A percentile compares a stretch with the other conserved stretches of the same genome.
phyloP scores from a whole-genome alignment of 2,329 filamentous ascomycete species.

The Bipolaris victoriae region DNA sequence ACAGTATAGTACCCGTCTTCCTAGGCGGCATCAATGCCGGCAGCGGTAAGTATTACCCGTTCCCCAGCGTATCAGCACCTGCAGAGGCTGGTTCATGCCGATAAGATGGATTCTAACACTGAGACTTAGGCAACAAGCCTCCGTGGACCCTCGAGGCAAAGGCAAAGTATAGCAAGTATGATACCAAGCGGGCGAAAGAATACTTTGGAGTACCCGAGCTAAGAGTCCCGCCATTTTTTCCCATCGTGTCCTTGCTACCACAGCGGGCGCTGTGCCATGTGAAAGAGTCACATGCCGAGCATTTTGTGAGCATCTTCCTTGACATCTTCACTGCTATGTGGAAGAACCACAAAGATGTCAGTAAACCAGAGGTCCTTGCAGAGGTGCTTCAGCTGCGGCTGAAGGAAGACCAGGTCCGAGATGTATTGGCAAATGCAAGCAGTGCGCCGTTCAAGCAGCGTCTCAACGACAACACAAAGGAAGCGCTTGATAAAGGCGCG shows the following conservation, averaged over 20 bases:
- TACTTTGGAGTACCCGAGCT: slow-evolving; percentile 58
- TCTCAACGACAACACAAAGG: slow-evolving; percentile 65
- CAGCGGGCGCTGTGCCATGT: slow-evolving; percentile 71
- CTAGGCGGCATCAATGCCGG: slow-evolving; percentile 58
- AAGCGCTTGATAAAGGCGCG: slow-evolving; percentile 68
- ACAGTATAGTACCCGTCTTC: slow-evolving; percentile 73
- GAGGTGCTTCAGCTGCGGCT: slow-evolving; percentile 57
- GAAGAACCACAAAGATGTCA: slow-evolving; percentile 65
- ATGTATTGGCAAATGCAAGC: slow-evolving; percentile 61
- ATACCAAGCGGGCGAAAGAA: slow-evolving; percentile 56
- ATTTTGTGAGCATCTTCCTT: slow-evolving; percentile 60
- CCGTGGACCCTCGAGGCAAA: slow-evolving; percentile 76
- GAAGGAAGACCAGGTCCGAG: slow-evolving; percentile 57
- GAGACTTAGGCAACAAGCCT: slow-evolving; percentile 68
- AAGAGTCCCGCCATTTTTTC: slow-evolving; percentile 58
- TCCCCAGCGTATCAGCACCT: neutral
- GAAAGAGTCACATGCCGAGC: slow-evolving; percentile 61
- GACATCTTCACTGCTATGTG: slow-evolving; percentile 68
- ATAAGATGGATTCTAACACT: slow-evolving; percentile 10
- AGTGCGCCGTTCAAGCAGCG: slow-evolving; percentile 59
- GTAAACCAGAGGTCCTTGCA: slow-evolving; percentile 61
- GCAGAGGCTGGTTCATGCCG: neutral
- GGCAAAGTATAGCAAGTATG: slow-evolving; percentile 62
- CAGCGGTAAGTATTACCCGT: slow-evolving; percentile 40
- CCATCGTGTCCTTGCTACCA: slow-evolving; percentile 63